Percentiles rank a stretch among this genome's conserved stretches.
Conservation (phyloP, 2,329 filamentous ascomycete genomes). For the Bipolaris oryzae region DNA sequence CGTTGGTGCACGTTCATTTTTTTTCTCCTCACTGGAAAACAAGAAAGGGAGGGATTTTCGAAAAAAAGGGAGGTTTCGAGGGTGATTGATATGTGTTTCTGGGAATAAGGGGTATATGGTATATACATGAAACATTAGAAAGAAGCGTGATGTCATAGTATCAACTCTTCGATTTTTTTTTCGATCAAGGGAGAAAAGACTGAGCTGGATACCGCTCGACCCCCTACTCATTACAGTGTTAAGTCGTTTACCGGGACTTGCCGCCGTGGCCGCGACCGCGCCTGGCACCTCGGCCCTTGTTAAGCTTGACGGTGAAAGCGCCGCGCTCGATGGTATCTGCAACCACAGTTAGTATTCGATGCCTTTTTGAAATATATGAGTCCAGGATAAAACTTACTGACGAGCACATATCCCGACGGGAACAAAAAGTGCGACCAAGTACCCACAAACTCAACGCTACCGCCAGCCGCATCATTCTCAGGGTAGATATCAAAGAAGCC, state of each 20-base stretch:
- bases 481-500: conserved; percentile 53
- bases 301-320: conserved; percentile 45
- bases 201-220: neutral
- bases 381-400: conserved; percentile 21
- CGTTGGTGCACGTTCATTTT: no score
- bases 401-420: conserved; percentile 43
- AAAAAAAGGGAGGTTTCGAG: no score
- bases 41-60: no score
- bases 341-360: neutral
- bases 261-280: conserved; percentile 29
- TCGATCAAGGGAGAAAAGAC: no score
- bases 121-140: no score
- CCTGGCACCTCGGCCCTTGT: conserved; percentile 29
- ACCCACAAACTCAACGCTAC: conserved; percentile 50
- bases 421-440: conserved; percentile 51
- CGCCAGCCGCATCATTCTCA: conserved; percentile 47
- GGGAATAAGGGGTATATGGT: no score
- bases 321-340: conserved; percentile 47
- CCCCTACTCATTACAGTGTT: neutral
- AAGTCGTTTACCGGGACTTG: conserved; percentile 12
- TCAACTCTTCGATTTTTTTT: no score
- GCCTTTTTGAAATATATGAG: no score
- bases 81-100: no score
- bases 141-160: no score
- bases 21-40: no score